Conservation (phyloP, 805 yeast genomes). For the Saccharomycopsis sp. region DNA sequence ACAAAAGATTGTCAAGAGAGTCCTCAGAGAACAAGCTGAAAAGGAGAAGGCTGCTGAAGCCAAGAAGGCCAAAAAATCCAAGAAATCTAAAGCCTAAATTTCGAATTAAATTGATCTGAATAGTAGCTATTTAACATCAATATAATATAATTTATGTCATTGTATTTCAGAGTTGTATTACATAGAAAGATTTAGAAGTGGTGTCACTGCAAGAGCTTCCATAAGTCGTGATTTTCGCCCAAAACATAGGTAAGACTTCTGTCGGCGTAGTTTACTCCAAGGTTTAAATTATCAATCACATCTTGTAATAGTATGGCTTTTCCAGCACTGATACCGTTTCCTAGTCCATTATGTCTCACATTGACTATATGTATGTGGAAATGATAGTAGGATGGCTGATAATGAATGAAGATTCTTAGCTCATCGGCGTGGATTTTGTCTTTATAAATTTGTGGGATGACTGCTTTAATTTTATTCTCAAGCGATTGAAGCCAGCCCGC, state of each 20-base stretch:
- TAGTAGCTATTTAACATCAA: too few species aligned
- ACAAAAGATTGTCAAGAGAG: slow-evolving; percentile 99
- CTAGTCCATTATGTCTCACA: slow-evolving; percentile 58
- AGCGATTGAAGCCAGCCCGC: slow-evolving; percentile 49
- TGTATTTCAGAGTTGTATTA: too few species aligned
- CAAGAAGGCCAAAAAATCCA: slow-evolving; percentile 20
- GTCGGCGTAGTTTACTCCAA: slow-evolving; percentile 26
- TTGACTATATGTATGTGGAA: slow-evolving; percentile 89
- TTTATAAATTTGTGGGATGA: slow-evolving; percentile 43
- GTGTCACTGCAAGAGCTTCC: slow-evolving; percentile 33
- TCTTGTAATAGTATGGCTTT: slow-evolving; percentile 79
- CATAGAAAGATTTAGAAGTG: too few species aligned
- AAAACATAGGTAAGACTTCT: slow-evolving; percentile 58
- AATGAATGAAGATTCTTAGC: slow-evolving; percentile 76
- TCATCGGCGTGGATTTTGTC: slow-evolving; percentile 42
- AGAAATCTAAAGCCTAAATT: slow-evolving; percentile 16
- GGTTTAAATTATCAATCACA: slow-evolving; percentile 61
- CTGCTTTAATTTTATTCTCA: slow-evolving; percentile 37
- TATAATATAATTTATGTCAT: too few species aligned
- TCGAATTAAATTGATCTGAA: neutral
- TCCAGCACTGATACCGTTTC: slow-evolving; percentile 65
- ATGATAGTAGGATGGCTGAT: slow-evolving; percentile 95
- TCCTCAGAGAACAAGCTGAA: slow-evolving; percentile 91
- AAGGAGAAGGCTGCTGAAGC: slow-evolving; percentile 64
- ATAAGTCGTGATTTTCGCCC: slow-evolving; percentile 74